These are phyloP conservation scores for Crithidia acanthocephali DNA, from an alignment of 208 protist genomes.

Conservation along the genomic window DNA sequence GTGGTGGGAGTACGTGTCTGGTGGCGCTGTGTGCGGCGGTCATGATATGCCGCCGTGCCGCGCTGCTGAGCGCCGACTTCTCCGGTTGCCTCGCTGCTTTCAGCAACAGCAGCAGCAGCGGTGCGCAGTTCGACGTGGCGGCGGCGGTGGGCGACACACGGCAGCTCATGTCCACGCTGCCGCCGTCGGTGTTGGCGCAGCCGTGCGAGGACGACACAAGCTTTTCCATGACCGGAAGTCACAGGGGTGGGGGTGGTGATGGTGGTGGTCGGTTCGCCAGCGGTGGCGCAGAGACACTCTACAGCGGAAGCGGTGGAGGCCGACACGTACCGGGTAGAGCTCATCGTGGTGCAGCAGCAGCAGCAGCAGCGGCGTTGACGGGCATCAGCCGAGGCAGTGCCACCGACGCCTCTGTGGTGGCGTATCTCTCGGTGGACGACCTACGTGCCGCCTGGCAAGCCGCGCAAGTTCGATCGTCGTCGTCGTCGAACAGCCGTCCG, in stretches of 20 bases:
- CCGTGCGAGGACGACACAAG: background rate
- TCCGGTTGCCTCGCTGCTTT: constrained; percentile 54
- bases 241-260: no score
- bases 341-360: background rate
- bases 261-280: no score
- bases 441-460: no score
- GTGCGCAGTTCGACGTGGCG: constrained; percentile 33
- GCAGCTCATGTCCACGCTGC: constrained; percentile 46
- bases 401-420: no score
- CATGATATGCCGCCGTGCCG: constrained; percentile 49
- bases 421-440: no score
- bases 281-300: no score
- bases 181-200: constrained; percentile 34
- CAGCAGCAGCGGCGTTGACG: no score
- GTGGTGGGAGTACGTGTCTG: constrained; percentile 38
- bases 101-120: constrained; percentile 41
- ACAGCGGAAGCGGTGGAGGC: no score
- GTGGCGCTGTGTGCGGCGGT: constrained; percentile 41
- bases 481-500: no score
- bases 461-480: no score
- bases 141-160: constrained; percentile 41
- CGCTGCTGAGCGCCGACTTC: constrained; percentile 50
- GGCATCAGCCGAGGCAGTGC: no score
- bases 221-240: no score
- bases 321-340: background rate